Conservation (phyloP, 495 filamentous ascomycete genomes). For the Penicillium samsonianum region DNA sequence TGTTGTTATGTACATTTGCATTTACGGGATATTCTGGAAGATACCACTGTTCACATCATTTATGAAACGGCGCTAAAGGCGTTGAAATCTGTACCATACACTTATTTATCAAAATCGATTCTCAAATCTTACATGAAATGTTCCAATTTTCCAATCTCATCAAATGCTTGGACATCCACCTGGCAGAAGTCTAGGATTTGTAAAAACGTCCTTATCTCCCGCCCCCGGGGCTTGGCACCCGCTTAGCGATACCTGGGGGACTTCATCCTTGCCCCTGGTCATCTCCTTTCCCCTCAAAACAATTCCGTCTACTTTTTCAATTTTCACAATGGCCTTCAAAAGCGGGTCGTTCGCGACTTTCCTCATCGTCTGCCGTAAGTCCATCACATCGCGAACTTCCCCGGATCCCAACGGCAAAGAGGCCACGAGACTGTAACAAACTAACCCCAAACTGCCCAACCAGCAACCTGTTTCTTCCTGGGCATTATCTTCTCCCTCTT, state of each 20-base stretch:
- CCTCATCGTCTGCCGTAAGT: conserved; percentile 90
- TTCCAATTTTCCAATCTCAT: background rate
- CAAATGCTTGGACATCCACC: background rate
- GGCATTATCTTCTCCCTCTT: conserved; percentile 97
- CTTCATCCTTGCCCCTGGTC: conserved; percentile 19
- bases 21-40: conserved; percentile 31
- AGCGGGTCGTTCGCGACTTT: conserved; percentile 81
- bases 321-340: conserved; percentile 40
- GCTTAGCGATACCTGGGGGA: conserved; percentile 23
- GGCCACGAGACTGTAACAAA: conserved; percentile 12
- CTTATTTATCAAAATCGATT: background rate
- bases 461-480: conserved; percentile 93
- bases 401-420: conserved; percentile 13
- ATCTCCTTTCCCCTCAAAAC: conserved; percentile 12
- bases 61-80: conserved; percentile 21
- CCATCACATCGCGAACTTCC: conserved; percentile 1
- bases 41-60: conserved; percentile 39
- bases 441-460: conserved; percentile 15
- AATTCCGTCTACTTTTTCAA: background rate
- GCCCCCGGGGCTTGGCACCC: conserved; percentile 24
- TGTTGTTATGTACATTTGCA: conserved; percentile 25
- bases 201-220: conserved; percentile 19
- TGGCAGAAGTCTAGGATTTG: background rate
- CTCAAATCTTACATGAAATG: background rate
- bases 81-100: conserved; percentile 24